A percentile compares a stretch with the other conserved stretches of the same genome.
Conservation (phyloP, 768 basidiomycete species). For the Symmetrospora coprosmae region DNA sequence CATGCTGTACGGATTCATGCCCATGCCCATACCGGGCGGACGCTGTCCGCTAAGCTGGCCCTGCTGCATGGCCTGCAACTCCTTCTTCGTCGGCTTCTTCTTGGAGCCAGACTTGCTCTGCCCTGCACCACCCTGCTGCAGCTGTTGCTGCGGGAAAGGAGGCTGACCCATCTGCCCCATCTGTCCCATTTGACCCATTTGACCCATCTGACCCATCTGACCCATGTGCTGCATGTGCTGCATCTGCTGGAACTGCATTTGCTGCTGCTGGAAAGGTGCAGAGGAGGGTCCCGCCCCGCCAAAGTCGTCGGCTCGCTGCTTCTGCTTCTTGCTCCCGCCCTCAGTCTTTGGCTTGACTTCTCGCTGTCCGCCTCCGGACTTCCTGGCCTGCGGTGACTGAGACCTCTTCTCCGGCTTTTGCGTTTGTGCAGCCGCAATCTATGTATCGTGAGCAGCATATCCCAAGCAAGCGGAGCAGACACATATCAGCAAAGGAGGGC, state of each 20-base stretch:
- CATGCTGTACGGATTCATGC: no score
- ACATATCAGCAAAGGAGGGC: background rate
- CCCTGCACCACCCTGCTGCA: conserved; percentile 5
- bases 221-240: no score
- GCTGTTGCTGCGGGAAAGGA: no score
- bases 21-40: no score
- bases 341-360: conserved; percentile 76
- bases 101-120: no score
- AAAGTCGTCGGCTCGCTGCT: conserved; percentile 38
- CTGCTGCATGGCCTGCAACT: no score
- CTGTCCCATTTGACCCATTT: no score
- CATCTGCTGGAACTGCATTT: background rate
- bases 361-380: background rate
- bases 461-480: background rate
- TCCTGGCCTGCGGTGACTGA: no score
- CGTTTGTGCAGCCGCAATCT: background rate
- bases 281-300: background rate
- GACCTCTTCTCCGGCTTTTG: background rate
- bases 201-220: no score
- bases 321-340: conserved; percentile 40
- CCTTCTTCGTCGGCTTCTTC: no score
- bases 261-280: background rate
- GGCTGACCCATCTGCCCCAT: no score
- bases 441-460: no score
- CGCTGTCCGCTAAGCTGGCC: conserved; percentile 47